phyloP scores from a whole-genome alignment of 192 early-diverging fungal species.

The Coemansia sp. region DNA sequence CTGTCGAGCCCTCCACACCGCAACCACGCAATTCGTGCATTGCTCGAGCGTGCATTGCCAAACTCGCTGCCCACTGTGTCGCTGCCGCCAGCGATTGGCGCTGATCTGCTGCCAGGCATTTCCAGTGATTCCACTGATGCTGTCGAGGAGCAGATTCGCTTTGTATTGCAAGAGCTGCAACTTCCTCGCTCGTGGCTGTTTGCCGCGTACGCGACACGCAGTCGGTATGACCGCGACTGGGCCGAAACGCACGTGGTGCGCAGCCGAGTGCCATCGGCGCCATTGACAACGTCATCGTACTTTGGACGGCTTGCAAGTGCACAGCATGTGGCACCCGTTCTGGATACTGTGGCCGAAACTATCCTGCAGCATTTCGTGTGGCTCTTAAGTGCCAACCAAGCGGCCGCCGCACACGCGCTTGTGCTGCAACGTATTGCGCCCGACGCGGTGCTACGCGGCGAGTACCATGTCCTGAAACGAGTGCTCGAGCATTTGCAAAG shows the following conservation, averaged over 20 bases:
- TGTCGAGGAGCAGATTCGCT: constrained; percentile 36
- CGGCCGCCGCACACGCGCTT: constrained; percentile 51
- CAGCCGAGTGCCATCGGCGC: not conserved
- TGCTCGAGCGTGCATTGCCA: constrained; percentile 31
- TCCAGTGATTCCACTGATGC: not conserved
- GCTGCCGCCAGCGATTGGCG: constrained; percentile 5
- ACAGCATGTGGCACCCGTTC: not conserved
- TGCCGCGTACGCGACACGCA: constrained; percentile 43
- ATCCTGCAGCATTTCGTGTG: constrained; percentile 34
- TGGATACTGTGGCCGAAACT: constrained; percentile 11
- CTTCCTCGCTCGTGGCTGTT: constrained; percentile 63
- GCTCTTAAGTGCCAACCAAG: constrained; percentile 49
- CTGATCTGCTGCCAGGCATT: constrained; percentile 7
- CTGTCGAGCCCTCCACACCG: constrained; percentile 51
- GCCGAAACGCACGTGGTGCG: not conserved
- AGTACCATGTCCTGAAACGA: constrained; percentile 36
- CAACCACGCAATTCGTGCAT: constrained; percentile 47
- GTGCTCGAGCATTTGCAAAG: constrained; percentile 46
- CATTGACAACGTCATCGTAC: not conserved
- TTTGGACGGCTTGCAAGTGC: not conserved
- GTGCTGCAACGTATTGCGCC: constrained; percentile 59
- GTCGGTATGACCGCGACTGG: constrained; percentile 54
- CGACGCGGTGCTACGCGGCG: constrained; percentile 51
- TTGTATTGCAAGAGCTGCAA: constrained; percentile 58
- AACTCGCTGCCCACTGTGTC: constrained; percentile 13